Conservation (phyloP, 805 yeast species). For the Priceomyces fermenticarens region DNA sequence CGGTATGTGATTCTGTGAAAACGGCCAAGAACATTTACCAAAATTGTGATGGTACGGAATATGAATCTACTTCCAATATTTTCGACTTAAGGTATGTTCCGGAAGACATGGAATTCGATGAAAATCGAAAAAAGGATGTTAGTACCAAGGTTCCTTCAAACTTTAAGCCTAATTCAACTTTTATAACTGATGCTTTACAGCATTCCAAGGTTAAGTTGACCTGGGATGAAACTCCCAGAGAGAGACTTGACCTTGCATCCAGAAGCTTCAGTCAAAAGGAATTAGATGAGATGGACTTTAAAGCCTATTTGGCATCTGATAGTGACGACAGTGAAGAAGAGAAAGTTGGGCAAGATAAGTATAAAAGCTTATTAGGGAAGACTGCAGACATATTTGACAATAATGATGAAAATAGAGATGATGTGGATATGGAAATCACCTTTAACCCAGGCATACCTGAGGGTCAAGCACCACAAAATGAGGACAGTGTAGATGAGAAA, state of each 20-base stretch:
- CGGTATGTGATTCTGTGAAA: constrained; percentile 68
- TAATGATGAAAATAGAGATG: constrained; percentile 44
- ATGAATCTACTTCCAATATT: constrained; percentile 90
- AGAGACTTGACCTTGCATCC: constrained; percentile 70
- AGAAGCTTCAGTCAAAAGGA: constrained; percentile 87
- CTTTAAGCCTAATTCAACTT: constrained; percentile 71
- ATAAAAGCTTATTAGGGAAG: constrained; percentile 55
- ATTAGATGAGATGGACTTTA: constrained; percentile 84
- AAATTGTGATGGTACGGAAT: constrained; percentile 92
- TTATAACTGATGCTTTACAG: constrained; percentile 93
- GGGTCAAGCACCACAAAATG: constrained; percentile 30
- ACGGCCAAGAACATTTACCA: constrained; percentile 78
- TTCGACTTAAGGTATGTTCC: constrained; percentile 93
- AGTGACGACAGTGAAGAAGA: constrained; percentile 28
- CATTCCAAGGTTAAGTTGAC: constrained; percentile 94
- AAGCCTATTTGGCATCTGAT: constrained; percentile 78
- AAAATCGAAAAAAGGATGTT: constrained; percentile 68
- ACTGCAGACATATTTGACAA: constrained; percentile 5
- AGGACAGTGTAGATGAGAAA: constrained; percentile 27
- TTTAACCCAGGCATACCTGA: constrained; percentile 83
- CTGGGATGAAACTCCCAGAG: constrained; percentile 98
- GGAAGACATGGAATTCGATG: constrained; percentile 81
- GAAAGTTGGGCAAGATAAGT: constrained; percentile 49
- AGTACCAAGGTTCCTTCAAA: constrained; percentile 71
- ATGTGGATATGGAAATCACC: constrained; percentile 91